Evolutionary conservation across 23 red algal species (phyloP).

Genomic region (Gracilaria vermiculophylla): DNA sequence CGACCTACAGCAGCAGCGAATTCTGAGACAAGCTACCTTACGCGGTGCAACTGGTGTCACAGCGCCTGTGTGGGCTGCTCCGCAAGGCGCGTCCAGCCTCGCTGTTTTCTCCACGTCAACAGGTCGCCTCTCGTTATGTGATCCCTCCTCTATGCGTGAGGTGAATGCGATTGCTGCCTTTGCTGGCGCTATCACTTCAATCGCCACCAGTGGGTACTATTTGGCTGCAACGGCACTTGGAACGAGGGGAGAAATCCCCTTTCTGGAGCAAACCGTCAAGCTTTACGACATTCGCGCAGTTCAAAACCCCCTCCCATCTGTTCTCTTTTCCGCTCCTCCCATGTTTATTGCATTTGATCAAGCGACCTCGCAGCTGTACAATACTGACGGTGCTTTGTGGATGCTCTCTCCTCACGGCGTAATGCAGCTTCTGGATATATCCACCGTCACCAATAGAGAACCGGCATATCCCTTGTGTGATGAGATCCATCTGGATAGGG

Average conservation of each 20-base stretch:
- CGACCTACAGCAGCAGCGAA: conserved; percentile 49
- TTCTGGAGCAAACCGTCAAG: conserved; percentile 60
- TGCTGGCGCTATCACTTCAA: conserved; percentile 40
- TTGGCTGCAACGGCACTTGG: conserved; percentile 56
- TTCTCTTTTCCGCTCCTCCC: neutral
- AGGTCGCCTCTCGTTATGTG: conserved; percentile 67
- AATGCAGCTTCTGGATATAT: conserved; percentile 65
- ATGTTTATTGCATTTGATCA: neutral
- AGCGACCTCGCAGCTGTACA: neutral
- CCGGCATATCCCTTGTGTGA: conserved; percentile 46
- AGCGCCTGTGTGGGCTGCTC: conserved; percentile 13
- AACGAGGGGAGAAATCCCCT: conserved; percentile 45
- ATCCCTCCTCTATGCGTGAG: conserved; percentile 62
- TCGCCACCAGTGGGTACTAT: conserved; percentile 46
- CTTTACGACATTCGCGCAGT: conserved; percentile 59
- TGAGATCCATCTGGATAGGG: conserved; percentile 55
- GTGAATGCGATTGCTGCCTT: conserved; percentile 67
- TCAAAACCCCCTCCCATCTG: conserved; percentile 19
- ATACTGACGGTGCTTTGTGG: conserved; percentile 34
- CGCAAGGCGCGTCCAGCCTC: conserved; percentile 18
- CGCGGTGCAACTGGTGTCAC: conserved; percentile 63
- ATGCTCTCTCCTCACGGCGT: conserved; percentile 34
- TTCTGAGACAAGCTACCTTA: conserved; percentile 60
- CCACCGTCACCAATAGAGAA: conserved; percentile 2
- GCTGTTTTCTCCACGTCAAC: conserved; percentile 66